Evolutionary conservation across 306 rosid genomes (phyloP).

Genomic region (Pyrus communis): DNA sequence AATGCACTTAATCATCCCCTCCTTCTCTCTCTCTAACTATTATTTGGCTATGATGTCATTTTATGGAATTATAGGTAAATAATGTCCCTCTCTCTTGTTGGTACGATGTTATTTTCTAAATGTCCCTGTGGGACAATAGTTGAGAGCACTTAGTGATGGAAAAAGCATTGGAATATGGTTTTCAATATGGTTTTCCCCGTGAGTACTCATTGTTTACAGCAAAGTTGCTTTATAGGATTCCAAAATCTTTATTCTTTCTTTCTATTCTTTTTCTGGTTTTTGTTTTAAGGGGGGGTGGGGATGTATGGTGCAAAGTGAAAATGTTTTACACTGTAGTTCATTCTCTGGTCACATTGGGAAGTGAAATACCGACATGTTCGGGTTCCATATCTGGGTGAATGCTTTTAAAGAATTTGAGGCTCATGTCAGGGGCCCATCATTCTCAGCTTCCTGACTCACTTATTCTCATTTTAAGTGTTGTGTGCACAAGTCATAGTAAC

Average conservation of each 20-base stretch:
- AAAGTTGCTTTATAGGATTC: slow-evolving; percentile 51
- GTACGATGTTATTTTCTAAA: slow-evolving; percentile 15
- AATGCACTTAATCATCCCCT: neutral
- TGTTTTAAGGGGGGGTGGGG: neutral
- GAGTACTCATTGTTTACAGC: slow-evolving; percentile 24
- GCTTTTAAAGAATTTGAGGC: neutral
- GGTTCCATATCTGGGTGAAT: neutral
- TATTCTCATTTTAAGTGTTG: neutral
- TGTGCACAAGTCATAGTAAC: neutral
- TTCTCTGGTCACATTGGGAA: slow-evolving; percentile 2
- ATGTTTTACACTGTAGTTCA: neutral
- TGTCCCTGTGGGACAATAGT: slow-evolving; percentile 15
- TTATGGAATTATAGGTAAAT: slow-evolving; percentile 19
- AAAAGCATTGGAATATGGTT: slow-evolving; percentile 25
- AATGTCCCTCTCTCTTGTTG: slow-evolving; percentile 10
- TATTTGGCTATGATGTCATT: slow-evolving; percentile 43
- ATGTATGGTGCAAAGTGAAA: neutral
- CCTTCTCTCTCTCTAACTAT: slow-evolving; percentile 2
- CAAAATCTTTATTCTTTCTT: neutral
- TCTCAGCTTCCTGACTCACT: neutral
- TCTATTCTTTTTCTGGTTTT: neutral
- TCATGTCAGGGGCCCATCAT: neutral
- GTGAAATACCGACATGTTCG: neutral
- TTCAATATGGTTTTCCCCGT: slow-evolving; percentile 27
- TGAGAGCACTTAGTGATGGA: slow-evolving; percentile 16